A percentile compares a stretch with the other conserved stretches of the same genome.
phyloP scores from a whole-genome alignment of 2,329 filamentous ascomycete genomes.

The Elsinoe perseae region DNA sequence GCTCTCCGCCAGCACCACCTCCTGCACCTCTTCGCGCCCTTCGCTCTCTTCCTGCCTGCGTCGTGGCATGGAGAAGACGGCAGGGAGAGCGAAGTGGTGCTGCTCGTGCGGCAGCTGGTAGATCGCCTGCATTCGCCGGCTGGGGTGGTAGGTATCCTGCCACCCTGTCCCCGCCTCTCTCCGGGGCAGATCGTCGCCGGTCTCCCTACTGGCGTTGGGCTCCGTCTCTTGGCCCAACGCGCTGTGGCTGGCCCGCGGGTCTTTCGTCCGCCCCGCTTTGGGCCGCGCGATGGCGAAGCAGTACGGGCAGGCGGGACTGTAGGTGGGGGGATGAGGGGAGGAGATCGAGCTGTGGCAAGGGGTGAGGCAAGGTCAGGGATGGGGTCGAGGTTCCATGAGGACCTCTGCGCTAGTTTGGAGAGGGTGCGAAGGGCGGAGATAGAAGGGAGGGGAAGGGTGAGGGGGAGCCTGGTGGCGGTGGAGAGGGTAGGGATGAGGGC shows the following conservation, averaged over 20 bases:
- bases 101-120: neutral
- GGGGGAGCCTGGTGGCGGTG: neutral
- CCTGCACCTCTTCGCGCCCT: neutral
- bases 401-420: neutral
- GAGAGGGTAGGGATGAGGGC: neutral
- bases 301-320: too few relatives aligned
- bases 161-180: neutral
- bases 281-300: neutral
- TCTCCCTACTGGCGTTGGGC: neutral
- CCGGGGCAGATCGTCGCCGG: neutral
- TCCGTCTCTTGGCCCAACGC: slow-evolving; percentile 3
- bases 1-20: slow-evolving; percentile 1
- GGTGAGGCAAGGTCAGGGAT: neutral
- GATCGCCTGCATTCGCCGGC: neutral
- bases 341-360: neutral
- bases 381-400: neutral
- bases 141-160: neutral
- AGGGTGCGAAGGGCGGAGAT: neutral
- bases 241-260: slow-evolving; percentile 1
- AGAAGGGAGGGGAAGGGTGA: neutral
- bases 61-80: neutral
- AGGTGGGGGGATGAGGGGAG: neutral
- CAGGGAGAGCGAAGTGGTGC: neutral
- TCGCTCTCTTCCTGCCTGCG: neutral
- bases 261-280: neutral